Percentiles rank a stretch among this genome's conserved stretches.
phyloP scores from a whole-genome alignment of 2,329 filamentous ascomycete species.

The Pseudogymnoascus sp. region DNA sequence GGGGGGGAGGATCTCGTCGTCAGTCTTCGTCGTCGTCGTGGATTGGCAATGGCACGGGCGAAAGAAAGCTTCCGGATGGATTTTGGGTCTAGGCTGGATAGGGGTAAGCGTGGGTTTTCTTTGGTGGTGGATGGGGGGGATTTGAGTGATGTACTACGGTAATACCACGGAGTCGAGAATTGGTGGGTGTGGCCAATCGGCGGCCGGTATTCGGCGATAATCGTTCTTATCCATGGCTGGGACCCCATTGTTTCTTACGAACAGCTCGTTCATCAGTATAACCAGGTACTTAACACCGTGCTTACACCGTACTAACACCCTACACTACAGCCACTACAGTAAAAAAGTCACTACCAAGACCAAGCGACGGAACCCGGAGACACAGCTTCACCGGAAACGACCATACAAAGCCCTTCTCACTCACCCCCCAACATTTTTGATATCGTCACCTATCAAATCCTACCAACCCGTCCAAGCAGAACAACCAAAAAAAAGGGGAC shows the following conservation, averaged over 20 bases:
- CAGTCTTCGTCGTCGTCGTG: constrained; percentile 3
- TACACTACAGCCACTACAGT: background rate
- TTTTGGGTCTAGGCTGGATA: background rate
- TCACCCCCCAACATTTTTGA: background rate
- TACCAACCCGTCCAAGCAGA: background rate
- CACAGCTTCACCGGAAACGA: background rate
- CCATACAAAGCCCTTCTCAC: background rate
- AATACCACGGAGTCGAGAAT: background rate
- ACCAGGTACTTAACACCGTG: background rate
- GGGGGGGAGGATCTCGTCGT: background rate
- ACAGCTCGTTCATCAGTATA: too few relatives aligned
- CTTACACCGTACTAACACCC: background rate
- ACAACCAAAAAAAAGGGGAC: background rate
- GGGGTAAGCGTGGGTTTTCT: background rate
- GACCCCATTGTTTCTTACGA: background rate
- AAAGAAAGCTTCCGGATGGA: background rate
- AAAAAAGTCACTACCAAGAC: background rate
- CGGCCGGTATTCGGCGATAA: background rate
- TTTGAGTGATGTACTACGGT: background rate
- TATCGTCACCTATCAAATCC: background rate
- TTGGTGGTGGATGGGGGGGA: background rate
- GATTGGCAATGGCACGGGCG: background rate
- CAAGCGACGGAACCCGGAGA: background rate
- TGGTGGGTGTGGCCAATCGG: background rate
- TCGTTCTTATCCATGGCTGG: background rate